Base-by-base conservation (phyloP, 148 eudicot genomes). In the Spergularia bocconei region DNA sequence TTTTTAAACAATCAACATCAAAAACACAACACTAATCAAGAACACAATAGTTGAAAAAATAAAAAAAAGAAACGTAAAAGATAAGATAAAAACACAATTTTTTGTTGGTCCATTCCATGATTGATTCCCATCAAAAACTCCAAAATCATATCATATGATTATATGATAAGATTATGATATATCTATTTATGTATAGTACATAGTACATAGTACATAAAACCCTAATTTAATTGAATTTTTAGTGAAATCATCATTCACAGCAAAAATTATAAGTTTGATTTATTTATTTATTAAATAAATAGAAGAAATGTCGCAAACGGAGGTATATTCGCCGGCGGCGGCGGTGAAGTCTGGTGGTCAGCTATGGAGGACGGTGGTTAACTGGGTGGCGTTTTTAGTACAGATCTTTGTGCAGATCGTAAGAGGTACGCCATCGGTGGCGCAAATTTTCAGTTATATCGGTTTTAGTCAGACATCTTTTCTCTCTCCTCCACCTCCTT, bases 391-490 rank as follows among this genome's bases (percentile, higher is more conserved):
- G 41, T 96, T 96, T 77, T 76, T 96, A 78, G 88, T 92, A 56
- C 98, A 96, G 90, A 92, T 96, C 88, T 95, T 96, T 52, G 82
- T 86, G 15, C 99, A 96, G 90, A 88, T 96, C 78, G 74, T 95
- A 17, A 79, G 89, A 11, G 94, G 94, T 3, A 85, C 97, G 25
- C 98, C 98, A 21, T 89, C 93, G 48, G 25, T 89, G 13, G 80
- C 84, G 41, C 91, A 91, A 69, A 82, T 91, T 3, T 89, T 90
- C 57, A 87, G 86, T 44, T 88, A 51, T 73, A 72, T 90, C 51
- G 93, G 93, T 23, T 63, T 86, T 38, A 81, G 78, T n/a, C 85
- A 75, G 10, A 63, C 79, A 14, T 79, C 92, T 4, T 78, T 86
- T 59, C 85, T 86, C 19, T 78, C 90, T 21, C 64, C 91, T 44